Evolutionary conservation across 1,284 basidiomycete genomes (phyloP).

Genomic region (Irpex rosettiformis): DNA sequence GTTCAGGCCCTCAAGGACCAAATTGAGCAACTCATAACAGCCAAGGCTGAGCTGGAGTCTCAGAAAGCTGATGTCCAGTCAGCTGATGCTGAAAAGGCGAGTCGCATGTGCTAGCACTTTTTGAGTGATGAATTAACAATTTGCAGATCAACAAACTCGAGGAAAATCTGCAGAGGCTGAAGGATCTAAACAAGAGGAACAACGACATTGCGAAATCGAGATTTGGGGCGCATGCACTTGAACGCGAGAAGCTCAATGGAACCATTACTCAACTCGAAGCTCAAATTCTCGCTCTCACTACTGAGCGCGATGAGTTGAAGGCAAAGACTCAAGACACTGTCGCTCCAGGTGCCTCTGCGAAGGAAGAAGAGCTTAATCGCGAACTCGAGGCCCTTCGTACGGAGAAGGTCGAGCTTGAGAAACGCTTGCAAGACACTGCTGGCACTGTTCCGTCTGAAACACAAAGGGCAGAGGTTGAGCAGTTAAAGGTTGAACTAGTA

Average conservation of each 20-base stretch:
- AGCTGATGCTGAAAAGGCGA: conserved; percentile 1
- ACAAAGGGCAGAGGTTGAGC: conserved; percentile 1
- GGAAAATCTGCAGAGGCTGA: conserved; percentile 22
- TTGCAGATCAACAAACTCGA: conserved; percentile 18
- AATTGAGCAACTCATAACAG: conserved; percentile 46
- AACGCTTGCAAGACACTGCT: conserved; percentile 27
- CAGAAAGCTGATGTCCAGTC: neutral
- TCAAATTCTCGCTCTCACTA: conserved; percentile 25
- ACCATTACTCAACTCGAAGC: conserved; percentile 21
- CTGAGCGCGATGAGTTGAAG: conserved; percentile 33
- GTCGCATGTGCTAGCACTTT: neutral
- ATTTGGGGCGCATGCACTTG: conserved; percentile 28
- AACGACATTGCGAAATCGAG: conserved; percentile 29
- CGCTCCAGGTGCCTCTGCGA: conserved; percentile 10
- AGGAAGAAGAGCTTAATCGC: conserved; percentile 24
- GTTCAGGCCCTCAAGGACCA: conserved; percentile 79
- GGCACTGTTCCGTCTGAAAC: conserved; percentile 6
- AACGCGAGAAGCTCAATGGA: conserved; percentile 36
- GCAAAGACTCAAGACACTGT: conserved; percentile 17
- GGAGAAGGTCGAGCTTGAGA: conserved; percentile 43
- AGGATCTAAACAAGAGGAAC: conserved; percentile 30
- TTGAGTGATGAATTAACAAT: neutral
- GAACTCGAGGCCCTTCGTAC: conserved; percentile 38
- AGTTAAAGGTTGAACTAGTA: conserved; percentile 36
- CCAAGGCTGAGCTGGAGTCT: conserved; percentile 18